phyloP scores from a whole-genome alignment of 129 eudicot genomes.

The Sambucus nigra region DNA sequence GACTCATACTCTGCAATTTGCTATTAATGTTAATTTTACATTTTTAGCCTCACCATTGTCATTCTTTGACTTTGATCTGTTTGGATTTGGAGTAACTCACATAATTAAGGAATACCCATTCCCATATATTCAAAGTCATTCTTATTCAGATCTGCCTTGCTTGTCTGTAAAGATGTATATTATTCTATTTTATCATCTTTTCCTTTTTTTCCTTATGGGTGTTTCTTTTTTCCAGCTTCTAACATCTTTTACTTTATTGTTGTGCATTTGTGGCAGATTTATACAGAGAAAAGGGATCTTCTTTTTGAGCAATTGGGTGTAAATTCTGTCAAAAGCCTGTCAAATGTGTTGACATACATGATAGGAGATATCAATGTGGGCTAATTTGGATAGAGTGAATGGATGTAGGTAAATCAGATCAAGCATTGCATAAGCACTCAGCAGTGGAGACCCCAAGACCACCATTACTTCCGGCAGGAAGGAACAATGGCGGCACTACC shows the following conservation, averaged over 20 bases:
- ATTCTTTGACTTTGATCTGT: conserved; percentile 19
- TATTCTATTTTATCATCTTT: conserved; percentile 27
- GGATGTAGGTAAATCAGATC: conserved; percentile 69
- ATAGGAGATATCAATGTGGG: conserved; percentile 55
- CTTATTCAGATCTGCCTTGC: conserved; percentile 49
- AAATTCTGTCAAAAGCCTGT: conserved; percentile 13
- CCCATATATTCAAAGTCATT: conserved; percentile 27
- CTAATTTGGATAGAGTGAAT: conserved; percentile 60
- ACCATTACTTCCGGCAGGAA: conserved; percentile 31
- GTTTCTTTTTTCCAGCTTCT: conserved; percentile 19
- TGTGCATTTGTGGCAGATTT: conserved; percentile 40
- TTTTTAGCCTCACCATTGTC: conserved; percentile 1
- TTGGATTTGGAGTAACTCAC: conserved; percentile 18
- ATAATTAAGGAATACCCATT: conserved; percentile 26
- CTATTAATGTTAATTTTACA: too few species aligned
- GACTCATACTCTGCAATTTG: background rate
- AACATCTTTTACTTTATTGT: conserved; percentile 27
- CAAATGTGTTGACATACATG: conserved; percentile 20
- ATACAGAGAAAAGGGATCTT: conserved; percentile 34
- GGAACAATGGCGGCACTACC: conserved; percentile 76
- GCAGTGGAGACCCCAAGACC: conserved; percentile 30
- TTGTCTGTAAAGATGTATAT: conserved; percentile 61
- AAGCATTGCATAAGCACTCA: conserved; percentile 34
- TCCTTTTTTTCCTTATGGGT: conserved; percentile 31
- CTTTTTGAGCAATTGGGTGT: conserved; percentile 15